A percentile compares a stretch with the other conserved stretches of the same genome.
Evolutionary conservation across 73 alveolate species (phyloP).

Genomic region (Paramecium octaurelia): DNA sequence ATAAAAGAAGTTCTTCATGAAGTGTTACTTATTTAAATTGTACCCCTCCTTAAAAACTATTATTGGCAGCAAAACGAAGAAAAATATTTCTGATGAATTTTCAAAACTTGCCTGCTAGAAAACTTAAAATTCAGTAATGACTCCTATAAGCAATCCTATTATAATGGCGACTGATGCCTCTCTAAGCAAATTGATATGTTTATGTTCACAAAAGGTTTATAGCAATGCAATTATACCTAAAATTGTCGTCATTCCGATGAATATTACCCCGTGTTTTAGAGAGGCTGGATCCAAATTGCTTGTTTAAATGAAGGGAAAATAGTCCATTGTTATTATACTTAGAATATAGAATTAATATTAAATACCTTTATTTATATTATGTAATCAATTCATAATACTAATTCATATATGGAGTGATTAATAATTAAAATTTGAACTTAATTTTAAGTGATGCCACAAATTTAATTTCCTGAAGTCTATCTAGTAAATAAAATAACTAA

Average conservation of each 20-base stretch:
- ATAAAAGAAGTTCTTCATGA: conserved; percentile 90
- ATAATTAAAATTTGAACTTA: background rate
- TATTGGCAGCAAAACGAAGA: conserved; percentile 93
- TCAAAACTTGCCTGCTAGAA: background rate
- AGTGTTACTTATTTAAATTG: conserved; percentile 71
- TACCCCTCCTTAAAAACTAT: conserved; percentile 97
- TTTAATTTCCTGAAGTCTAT: background rate
- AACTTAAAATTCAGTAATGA: background rate
- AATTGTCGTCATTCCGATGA: background rate
- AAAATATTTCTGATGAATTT: conserved; percentile 74
- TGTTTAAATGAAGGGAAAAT: background rate
- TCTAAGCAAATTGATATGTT: background rate
- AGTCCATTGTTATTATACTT: background rate
- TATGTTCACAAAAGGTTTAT: background rate
- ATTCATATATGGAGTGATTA: background rate
- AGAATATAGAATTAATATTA: background rate
- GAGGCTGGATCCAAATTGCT: background rate
- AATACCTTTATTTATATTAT: background rate
- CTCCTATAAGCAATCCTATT: background rate
- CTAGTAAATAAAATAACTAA: background rate
- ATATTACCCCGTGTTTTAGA: background rate
- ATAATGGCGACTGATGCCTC: conserved; percentile 10
- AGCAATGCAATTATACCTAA: background rate
- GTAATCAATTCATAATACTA: background rate
- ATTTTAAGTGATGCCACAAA: background rate